Evolutionary conservation across 139 green algal species (phyloP), one percentile per base, ranked within the genome.

Genomic region (Asterochloris sp.): DNA sequence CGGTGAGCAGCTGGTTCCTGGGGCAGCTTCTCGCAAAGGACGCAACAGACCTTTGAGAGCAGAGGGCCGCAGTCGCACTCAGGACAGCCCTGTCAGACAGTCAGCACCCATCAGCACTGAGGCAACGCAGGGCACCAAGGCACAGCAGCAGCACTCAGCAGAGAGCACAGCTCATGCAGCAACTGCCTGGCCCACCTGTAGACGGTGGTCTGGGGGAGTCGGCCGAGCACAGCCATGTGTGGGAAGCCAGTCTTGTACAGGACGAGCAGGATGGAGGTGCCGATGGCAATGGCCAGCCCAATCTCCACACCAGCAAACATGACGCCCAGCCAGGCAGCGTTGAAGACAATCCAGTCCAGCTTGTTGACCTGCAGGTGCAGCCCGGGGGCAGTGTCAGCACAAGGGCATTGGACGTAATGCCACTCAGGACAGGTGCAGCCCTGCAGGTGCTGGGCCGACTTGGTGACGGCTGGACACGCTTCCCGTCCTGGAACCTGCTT

Each of bases 191-290:
- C 26, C 28, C 13, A 83, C 84, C 80, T 85, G 85, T 91, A 93
- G 38, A 92, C 88, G 26, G 67, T 83, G 63, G 90, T 95, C 24
- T 82, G 74, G 14, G 94, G 91, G 28, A 98, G 83, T 19, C 87
- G 86, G 26, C 94, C 95, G 26, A 98, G 89, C 62, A 94, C 74
- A 6, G 92, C 91, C 4, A 91, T 98, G 86, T 97, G 94, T 0
- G 94, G 94, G 85, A 96, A 95, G 28, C 89, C 94, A 13, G 80
- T 82, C 87, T 93, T 82, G 71, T 79, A 86, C 15, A 88, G 66
- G 21, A 82, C 82, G 54, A 88, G 73, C n/a, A 86, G 2, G 9
- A 88, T 28, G 11, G 91, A 90, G 67, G 92, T 85, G 23, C 87
- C 89, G 47, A 97, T 93, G 61, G 91, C 80, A 60, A 95, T 93